These are phyloP conservation scores for Mortierella antarctica DNA, from an alignment of 192 early-diverging fungal species.

Conservation along the genomic window DNA sequence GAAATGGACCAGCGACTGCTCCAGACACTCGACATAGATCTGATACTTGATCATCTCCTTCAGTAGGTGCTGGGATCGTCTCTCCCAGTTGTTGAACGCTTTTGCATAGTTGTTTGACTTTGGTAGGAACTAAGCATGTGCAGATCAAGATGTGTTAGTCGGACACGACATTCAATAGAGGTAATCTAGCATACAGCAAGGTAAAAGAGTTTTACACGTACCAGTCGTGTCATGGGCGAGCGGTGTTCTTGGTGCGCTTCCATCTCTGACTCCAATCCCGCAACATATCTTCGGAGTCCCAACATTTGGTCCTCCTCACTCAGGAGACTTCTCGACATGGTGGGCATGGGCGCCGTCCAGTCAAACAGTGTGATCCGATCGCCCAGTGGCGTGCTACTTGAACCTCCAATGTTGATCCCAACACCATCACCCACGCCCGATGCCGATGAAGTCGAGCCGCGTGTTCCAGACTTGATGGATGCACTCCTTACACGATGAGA, in stretches of 20 bases:
- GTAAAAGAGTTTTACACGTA: conserved; percentile 23
- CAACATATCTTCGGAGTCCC: conserved; percentile 70
- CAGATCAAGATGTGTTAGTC: neutral
- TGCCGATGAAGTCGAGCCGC: conserved; percentile 23
- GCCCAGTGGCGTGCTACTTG: conserved; percentile 9
- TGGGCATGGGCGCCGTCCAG: conserved; percentile 63
- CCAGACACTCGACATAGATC: conserved; percentile 80
- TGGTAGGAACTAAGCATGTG: conserved; percentile 63
- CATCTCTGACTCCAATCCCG: conserved; percentile 74
- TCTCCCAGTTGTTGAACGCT: conserved; percentile 84
- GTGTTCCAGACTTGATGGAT: conserved; percentile 28
- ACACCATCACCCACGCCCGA: neutral
- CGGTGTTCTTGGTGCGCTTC: conserved; percentile 76
- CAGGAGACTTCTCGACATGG: conserved; percentile 30
- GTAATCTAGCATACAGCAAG: neutral
- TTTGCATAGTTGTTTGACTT: conserved; percentile 69
- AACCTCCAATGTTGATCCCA: neutral
- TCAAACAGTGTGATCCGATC: conserved; percentile 58
- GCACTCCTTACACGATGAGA: conserved; percentile 19
- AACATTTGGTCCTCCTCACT: conserved; percentile 63
- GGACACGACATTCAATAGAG: neutral
- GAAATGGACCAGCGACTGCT: conserved; percentile 58
- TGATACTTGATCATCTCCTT: conserved; percentile 88
- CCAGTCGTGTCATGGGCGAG: conserved; percentile 58
- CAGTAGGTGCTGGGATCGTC: conserved; percentile 78